Base-by-base conservation (phyloP, 345 rosid genomes). In the Populus tremula region DNA sequence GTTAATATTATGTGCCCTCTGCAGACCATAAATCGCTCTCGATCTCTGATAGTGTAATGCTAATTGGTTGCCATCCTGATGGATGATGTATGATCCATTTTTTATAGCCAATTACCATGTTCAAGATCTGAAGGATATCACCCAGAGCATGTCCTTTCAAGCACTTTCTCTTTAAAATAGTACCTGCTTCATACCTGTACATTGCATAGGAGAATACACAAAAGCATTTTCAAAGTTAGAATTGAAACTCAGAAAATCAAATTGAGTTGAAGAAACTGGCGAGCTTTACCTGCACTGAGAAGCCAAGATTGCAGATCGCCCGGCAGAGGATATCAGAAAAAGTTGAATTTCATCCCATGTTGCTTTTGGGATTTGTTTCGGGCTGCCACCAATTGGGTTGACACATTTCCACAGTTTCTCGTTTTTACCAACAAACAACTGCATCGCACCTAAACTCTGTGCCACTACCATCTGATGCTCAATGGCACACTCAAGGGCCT, bases 11-110 rank as follows among this genome's bases (percentile, higher is more conserved):
- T 21, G 14, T 12, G 53, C 14, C 63, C 27, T 56, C 63, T 9
- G 63, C 23, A 16, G 54, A 62, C 36, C 12, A 66, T 43, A 31
- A 56, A 41, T 81, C 67, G 20, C 43, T 23, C 21, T 53, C 43
- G 2, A 33, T 65, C 83, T 84, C 90, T 36, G 86, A 77, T 70
- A 92, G 76, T 77, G 82, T 85, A 70, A 92, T 73, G 67, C 71
- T 85, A 77, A 94, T 81, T 45, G 97, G 98, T 79, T 86, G 92
- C 98, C 98, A 94, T 79, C 94, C 96, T 12, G 87, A 83, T 62
- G 82, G 95, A 76, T 87, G 88, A 79, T 73, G 82, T 72, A 78
- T 78, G 80, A 94, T 90, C 97, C 98, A 94, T 83, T 89, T 89
- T 84, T 90, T 94, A 31, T 79, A 70, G 72, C 68, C 73, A 49